phyloP scores from a whole-genome alignment of 2,329 filamentous ascomycete species.

The Metarhizium album region DNA sequence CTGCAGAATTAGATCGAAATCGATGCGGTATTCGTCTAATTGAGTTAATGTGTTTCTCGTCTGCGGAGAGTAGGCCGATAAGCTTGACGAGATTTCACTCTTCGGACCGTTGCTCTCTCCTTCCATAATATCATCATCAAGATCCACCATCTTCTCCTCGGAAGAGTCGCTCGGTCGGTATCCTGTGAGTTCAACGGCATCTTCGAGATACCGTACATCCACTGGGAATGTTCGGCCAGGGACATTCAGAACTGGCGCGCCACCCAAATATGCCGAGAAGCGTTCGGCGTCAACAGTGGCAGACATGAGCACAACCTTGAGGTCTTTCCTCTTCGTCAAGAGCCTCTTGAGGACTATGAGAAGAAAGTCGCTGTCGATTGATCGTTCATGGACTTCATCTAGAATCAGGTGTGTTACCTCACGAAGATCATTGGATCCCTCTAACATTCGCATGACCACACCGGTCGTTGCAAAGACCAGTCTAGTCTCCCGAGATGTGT shows the following conservation, averaged over 20 bases:
- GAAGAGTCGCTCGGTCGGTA: slow-evolving; percentile 43
- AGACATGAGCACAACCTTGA: slow-evolving; percentile 95
- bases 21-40: slow-evolving; percentile 85
- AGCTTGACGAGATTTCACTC: slow-evolving; percentile 49
- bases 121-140: slow-evolving; percentile 50
- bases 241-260: slow-evolving; percentile 78
- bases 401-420: slow-evolving; percentile 91
- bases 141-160: slow-evolving; percentile 44
- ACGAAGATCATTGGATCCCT: slow-evolving; percentile 72
- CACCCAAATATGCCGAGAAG: slow-evolving; percentile 80
- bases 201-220: slow-evolving; percentile 76
- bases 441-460: slow-evolving; percentile 97
- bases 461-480: slow-evolving; percentile 83
- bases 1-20: slow-evolving; percentile 75
- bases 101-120: slow-evolving; percentile 41
- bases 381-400: slow-evolving; percentile 95
- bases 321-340: slow-evolving; percentile 61
- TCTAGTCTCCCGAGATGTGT: slow-evolving; percentile 68
- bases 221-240: slow-evolving; percentile 93
- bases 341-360: slow-evolving; percentile 84
- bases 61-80: slow-evolving; percentile 63
- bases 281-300: slow-evolving; percentile 88
- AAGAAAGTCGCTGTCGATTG: slow-evolving; percentile 93
- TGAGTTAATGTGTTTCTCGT: slow-evolving; percentile 66
- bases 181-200: slow-evolving; percentile 79